phyloP scores from a whole-genome alignment of 441 rosid species.

The Flueggea neowawraea region DNA sequence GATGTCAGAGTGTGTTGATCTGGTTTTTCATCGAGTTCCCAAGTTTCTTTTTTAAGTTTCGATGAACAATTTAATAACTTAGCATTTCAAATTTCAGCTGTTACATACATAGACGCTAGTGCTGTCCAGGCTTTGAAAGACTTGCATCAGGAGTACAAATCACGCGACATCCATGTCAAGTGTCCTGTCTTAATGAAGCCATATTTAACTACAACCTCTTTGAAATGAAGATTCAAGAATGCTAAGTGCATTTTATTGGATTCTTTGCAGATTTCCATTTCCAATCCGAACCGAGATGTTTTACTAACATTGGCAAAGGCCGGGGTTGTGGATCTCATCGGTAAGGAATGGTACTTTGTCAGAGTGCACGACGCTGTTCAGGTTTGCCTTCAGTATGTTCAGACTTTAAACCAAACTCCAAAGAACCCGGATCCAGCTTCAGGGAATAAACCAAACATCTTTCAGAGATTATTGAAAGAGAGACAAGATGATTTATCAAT shows the following conservation, averaged over 20 bases:
- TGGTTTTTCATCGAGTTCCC: not conserved
- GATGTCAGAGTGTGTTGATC: not conserved
- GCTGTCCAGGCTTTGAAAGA: constrained; percentile 84
- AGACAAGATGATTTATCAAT: constrained; percentile 37
- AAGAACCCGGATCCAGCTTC: constrained; percentile 19
- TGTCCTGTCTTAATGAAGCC: not conserved
- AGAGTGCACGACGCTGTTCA: constrained; percentile 96
- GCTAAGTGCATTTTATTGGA: not conserved
- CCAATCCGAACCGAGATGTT: constrained; percentile 86
- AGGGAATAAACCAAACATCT: constrained; percentile 39
- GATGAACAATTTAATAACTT: not conserved
- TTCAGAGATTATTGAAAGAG: constrained; percentile 38
- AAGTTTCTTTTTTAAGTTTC: no score
- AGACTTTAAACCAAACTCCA: constrained; percentile 35
- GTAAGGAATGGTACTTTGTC: constrained; percentile 96
- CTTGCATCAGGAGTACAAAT: constrained; percentile 65
- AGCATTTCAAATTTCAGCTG: constrained; percentile 40
- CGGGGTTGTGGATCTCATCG: constrained; percentile 72
- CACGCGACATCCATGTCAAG: constrained; percentile 68
- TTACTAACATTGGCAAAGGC: constrained; percentile 70
- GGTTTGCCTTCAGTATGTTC: constrained; percentile 87
- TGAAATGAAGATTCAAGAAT: not conserved
- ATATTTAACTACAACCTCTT: not conserved
- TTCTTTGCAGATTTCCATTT: constrained; percentile 67
- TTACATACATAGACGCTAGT: constrained; percentile 74